Evolutionary conservation across 257 asterid species (phyloP).

Genomic region (Paulownia fortunei): DNA sequence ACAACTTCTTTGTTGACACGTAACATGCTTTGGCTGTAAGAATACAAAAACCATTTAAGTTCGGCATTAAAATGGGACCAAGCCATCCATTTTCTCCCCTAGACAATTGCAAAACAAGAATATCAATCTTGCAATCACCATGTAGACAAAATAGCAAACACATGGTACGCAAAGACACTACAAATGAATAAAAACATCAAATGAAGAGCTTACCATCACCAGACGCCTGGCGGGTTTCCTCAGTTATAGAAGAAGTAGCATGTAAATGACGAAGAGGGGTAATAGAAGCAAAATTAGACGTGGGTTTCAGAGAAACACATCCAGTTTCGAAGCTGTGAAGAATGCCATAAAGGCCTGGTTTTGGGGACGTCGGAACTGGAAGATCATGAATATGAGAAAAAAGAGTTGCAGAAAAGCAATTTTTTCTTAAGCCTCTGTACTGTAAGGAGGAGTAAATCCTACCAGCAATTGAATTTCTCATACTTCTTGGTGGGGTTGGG

Average conservation of each 20-base stretch:
- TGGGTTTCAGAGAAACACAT: conserved; percentile 33
- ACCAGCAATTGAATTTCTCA: conserved; percentile 36
- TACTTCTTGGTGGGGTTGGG: conserved; percentile 8
- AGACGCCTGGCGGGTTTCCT: conserved; percentile 18
- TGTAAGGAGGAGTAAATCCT: conserved; percentile 28
- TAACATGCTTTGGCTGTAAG: not conserved
- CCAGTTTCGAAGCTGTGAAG: conserved; percentile 8
- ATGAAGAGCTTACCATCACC: conserved; percentile 30
- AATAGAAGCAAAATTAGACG: conserved; percentile 32
- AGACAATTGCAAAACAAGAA: not conserved
- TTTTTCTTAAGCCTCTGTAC: conserved; percentile 17
- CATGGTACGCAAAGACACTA: conserved; percentile 37
- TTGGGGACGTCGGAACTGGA: conserved; percentile 23
- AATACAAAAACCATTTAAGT: not conserved
- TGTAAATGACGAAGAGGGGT: conserved; percentile 39
- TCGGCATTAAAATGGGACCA: not conserved
- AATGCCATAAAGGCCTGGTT: conserved; percentile 19
- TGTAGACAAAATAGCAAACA: conserved; percentile 51
- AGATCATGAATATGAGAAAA: conserved; percentile 33
- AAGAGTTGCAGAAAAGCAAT: conserved; percentile 18
- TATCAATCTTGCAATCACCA: conserved; percentile 10
- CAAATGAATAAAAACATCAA: not conserved
- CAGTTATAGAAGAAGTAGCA: conserved; percentile 33
- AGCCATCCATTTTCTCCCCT: not conserved
- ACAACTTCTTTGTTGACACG: not conserved